phyloP scores from a whole-genome alignment of 148 eudicot genomes.

The Cornus kousa region DNA sequence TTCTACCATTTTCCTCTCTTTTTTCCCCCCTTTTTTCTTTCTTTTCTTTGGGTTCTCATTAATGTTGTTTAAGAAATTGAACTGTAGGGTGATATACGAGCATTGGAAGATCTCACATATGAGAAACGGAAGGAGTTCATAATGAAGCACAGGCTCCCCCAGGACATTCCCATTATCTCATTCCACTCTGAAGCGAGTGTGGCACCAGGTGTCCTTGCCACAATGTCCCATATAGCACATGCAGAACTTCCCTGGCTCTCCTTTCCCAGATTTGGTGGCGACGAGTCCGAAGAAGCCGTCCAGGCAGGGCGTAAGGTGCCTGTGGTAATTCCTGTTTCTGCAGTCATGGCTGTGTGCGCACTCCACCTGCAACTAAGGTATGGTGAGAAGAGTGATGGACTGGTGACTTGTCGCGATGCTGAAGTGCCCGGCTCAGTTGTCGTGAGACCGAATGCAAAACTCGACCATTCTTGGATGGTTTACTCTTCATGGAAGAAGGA shows the following conservation, averaged over 20 bases:
- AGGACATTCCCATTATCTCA: constrained; percentile 69
- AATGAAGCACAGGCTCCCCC: constrained; percentile 66
- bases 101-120: constrained; percentile 85
- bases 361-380: constrained; percentile 77
- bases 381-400: constrained; percentile 90
- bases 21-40: too few relatives aligned
- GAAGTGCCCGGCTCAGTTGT: constrained; percentile 95
- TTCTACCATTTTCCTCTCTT: too few relatives aligned
- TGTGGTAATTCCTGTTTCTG: constrained; percentile 76
- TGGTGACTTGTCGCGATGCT: constrained; percentile 90
- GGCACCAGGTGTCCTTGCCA: constrained; percentile 63
- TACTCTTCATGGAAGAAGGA: constrained; percentile 78
- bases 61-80: not conserved
- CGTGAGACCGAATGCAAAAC: constrained; percentile 66
- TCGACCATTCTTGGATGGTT: constrained; percentile 94
- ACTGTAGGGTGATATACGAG: constrained; percentile 77
- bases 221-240: constrained; percentile 82
- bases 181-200: constrained; percentile 86
- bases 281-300: constrained; percentile 24
- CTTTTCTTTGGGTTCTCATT: not conserved
- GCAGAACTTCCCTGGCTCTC: constrained; percentile 84
- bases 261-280: constrained; percentile 26
- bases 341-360: constrained; percentile 71
- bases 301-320: constrained; percentile 51
- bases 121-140: constrained; percentile 79